Conservation (phyloP, 768 basidiomycete species). For the Lentinus tigrinus region DNA sequence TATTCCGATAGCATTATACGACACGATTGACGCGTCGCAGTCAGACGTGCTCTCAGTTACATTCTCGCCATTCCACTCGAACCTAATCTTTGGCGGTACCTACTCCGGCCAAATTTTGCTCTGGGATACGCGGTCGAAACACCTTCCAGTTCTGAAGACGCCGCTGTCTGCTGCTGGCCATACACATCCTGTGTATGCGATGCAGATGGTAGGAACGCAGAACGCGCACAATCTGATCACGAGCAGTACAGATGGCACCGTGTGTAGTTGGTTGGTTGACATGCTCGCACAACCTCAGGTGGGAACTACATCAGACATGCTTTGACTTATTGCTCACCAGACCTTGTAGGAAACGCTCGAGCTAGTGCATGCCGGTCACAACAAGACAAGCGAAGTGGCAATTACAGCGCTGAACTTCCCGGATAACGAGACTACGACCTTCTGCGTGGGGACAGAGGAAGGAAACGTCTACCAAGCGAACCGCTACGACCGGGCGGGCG, state of each 20-base stretch:
- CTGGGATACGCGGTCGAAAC: slow-evolving; percentile 98
- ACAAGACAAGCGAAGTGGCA: slow-evolving; percentile 95
- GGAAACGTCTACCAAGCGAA: slow-evolving; percentile 97
- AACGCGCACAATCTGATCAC: slow-evolving; percentile 98
- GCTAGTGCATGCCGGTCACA: slow-evolving; percentile 84
- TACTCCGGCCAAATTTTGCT: slow-evolving; percentile 98
- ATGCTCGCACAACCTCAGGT: slow-evolving; percentile 99
- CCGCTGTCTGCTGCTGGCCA: slow-evolving; percentile 95
- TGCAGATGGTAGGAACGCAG: slow-evolving; percentile 98
- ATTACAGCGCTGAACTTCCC: slow-evolving; percentile 95
- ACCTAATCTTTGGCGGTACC: slow-evolving; percentile 96
- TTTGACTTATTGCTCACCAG: background rate
- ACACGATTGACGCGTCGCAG: slow-evolving; percentile 41
- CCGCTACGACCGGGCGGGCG: slow-evolving; percentile 93
- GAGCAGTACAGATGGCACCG: slow-evolving; percentile 93
- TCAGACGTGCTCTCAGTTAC: slow-evolving; percentile 96
- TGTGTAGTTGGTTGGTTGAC: slow-evolving; percentile 97
- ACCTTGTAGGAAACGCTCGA: slow-evolving; percentile 83
- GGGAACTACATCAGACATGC: background rate
- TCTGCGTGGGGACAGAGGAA: slow-evolving; percentile 98
- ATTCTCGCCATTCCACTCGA: slow-evolving; percentile 97
- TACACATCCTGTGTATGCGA: slow-evolving; percentile 97
- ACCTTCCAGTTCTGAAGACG: slow-evolving; percentile 94
- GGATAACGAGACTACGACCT: slow-evolving; percentile 93
- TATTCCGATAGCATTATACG: background rate